These are phyloP conservation scores for Blastomyces emzantsi DNA, from an alignment of 2,329 filamentous ascomycete genomes.

Conservation along the genomic window DNA sequence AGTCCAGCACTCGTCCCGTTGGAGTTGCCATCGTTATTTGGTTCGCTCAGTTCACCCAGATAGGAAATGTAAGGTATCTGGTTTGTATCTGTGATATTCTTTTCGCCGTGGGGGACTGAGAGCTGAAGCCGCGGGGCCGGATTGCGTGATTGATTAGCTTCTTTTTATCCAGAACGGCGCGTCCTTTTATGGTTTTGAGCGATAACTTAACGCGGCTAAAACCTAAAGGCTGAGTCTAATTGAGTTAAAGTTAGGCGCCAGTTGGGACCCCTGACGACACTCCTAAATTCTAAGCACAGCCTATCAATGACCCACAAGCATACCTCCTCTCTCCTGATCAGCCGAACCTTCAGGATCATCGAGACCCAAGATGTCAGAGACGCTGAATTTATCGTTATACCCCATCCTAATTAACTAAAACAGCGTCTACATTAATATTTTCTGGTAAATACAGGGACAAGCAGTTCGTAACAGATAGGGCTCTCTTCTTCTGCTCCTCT, in stretches of 20 bases:
- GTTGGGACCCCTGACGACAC: neutral
- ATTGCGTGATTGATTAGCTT: neutral
- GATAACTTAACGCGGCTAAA: neutral
- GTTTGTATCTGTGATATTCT: too few relatives aligned
- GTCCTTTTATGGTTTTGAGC: neutral
- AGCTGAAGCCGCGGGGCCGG: neutral
- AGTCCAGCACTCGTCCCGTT: constrained; percentile 28
- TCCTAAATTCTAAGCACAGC: too few relatives aligned
- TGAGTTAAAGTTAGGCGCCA: neutral
- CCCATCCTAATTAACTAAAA: too few relatives aligned
- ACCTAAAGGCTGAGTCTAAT: neutral
- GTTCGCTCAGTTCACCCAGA: neutral
- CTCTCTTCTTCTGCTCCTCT: too few relatives aligned
- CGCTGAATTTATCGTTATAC: too few relatives aligned
- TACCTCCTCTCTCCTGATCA: constrained; percentile 9
- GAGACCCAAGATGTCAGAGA: too few relatives aligned
- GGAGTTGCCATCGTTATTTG: constrained; percentile 31
- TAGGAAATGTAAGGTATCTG: neutral
- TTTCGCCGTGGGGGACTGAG: neutral
- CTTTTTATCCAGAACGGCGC: neutral
- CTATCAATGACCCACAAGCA: too few relatives aligned
- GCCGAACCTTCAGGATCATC: too few relatives aligned
- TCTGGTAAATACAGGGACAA: too few relatives aligned
- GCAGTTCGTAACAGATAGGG: too few relatives aligned
- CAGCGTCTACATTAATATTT: too few relatives aligned